A percentile compares a stretch with the other conserved stretches of the same genome.
Conservation (phyloP, 2,329 filamentous ascomycete species). For the Cryphonectria naterciae region DNA sequence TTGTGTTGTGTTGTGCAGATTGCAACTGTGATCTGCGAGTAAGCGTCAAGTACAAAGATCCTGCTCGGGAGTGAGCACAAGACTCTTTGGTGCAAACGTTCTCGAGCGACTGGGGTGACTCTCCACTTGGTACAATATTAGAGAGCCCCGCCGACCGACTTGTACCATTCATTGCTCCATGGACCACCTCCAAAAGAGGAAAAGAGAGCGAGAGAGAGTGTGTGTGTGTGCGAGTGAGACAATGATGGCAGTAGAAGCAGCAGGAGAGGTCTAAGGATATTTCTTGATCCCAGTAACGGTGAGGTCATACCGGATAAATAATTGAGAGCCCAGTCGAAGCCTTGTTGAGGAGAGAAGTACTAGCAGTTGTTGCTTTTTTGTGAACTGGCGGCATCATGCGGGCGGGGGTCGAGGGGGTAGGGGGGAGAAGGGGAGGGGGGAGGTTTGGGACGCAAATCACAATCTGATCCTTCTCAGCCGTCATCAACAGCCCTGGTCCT, state of each 20-base stretch:
- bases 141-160: background rate
- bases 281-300: background rate
- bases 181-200: background rate
- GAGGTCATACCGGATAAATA: background rate
- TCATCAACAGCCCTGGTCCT: background rate
- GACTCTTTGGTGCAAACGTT: background rate
- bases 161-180: background rate
- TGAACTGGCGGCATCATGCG: slow-evolving; percentile 3
- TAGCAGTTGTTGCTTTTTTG: background rate
- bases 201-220: background rate
- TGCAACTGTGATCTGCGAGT: background rate
- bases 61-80: background rate
- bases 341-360: background rate
- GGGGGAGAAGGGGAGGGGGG: no score
- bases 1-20: background rate
- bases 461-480: slow-evolving; percentile 8
- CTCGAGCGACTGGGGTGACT: background rate
- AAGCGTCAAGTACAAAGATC: background rate
- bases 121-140: background rate
- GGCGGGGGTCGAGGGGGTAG: background rate
- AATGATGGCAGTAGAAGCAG: background rate
- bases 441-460: slow-evolving; percentile 7
- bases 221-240: background rate
- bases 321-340: background rate
- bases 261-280: background rate